Base-by-base conservation (phyloP, 2,329 filamentous ascomycete genomes). In the Pseudonectria foliicola region DNA sequence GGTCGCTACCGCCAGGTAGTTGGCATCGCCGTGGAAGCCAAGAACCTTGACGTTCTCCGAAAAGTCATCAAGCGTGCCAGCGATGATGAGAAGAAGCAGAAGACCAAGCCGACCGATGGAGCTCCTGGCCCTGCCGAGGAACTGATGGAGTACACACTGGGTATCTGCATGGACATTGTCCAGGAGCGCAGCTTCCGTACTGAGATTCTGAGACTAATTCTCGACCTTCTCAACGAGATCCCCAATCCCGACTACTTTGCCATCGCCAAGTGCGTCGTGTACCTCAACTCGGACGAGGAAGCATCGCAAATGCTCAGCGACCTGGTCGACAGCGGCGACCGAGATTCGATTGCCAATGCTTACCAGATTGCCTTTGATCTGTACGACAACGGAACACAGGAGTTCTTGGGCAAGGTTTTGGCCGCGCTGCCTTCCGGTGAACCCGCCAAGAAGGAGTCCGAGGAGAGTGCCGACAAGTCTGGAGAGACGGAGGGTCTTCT, bases 341-440 rank as follows among this genome's bases (percentile, higher is more conserved):
- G 79, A 33, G 79, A 79, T 40, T 88, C 87, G 1, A 76, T 86
- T 12, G 85, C 89, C 13, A 82, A 86, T 32, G 92, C 92, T 13
- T 98, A 96, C 60, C 92, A 98, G 59, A 94, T 98, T 38, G 92
- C 90, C 2, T 98, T 98, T 54, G 92, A 98, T 54, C 73, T 98
- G 6, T 96, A 95, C 62, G 92, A 98, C 64, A 98, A 98, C 55
- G 92, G 92, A 48, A 96, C 92, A 0, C 92, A 98, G 53, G 92
- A 96, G 57, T 98, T 98, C 52, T 64, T 98, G 15, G 80, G 81
- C 48, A 95, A 92, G 63, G 85, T 98, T 29, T 81, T 90, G 54
- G 78, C 85, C 39, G 80, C 85, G 29, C 68, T 96, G 23, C 85
- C 88, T 0, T 70, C 73, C 13, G 62, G 64, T 10, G 66, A 73